Percentiles rank a stretch among this genome's conserved stretches.
Evolutionary conservation across 148 eudicot species (phyloP).

Genomic region (Cornus florida): DNA sequence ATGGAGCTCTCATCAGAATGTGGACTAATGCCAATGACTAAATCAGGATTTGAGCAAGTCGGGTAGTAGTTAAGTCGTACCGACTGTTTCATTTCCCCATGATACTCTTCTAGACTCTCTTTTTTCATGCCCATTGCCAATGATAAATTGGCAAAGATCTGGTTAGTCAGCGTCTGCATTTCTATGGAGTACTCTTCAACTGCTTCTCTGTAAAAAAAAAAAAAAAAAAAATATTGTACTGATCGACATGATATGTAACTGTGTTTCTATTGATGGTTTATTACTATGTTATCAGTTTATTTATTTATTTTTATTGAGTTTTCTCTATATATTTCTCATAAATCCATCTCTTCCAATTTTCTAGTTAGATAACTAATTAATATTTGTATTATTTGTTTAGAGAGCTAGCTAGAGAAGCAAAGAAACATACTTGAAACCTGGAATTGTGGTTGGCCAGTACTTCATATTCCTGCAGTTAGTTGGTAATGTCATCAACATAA

Average conservation of each 20-base stretch:
- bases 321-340: no score
- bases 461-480: constrained; percentile 14
- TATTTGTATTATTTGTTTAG: no score
- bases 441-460: not conserved
- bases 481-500: not conserved
- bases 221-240: no score
- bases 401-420: no score
- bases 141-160: constrained; percentile 2
- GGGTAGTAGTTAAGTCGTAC: constrained; percentile 25
- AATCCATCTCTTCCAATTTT: no score
- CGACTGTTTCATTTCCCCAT: constrained; percentile 8
- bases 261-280: no score
- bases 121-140: constrained; percentile 14
- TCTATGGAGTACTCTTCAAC: not conserved
- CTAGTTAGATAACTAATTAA: no score
- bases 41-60: constrained; percentile 20
- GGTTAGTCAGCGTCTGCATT: not conserved
- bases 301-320: no score
- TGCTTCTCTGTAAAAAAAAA: not conserved
- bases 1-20: constrained; percentile 25
- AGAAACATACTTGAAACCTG: not conserved
- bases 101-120: not conserved
- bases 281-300: no score
- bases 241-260: no score
- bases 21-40: constrained; percentile 26